These are phyloP conservation scores for Sphagnum fallax DNA, from an alignment of 228 moss, liverwort and hornwort genomes.

Conservation along the genomic window DNA sequence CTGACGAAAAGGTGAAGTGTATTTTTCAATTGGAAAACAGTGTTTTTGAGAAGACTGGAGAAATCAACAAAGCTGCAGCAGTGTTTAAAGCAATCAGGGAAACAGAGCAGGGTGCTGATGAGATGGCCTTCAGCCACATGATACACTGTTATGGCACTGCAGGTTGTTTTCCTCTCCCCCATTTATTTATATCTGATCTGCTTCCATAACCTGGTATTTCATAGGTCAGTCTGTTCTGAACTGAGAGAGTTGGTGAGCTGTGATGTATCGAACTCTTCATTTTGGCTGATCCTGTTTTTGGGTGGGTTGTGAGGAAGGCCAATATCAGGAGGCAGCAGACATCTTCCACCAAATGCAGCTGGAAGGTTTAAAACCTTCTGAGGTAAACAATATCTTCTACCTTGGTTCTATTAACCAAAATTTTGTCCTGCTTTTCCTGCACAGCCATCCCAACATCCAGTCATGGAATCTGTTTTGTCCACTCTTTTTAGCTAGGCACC, in stretches of 20 bases:
- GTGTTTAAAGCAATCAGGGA: slow-evolving; percentile 61
- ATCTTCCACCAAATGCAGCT: slow-evolving; percentile 59
- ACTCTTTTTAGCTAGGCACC: too few relatives aligned
- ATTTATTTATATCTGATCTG: not conserved
- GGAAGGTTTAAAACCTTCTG: slow-evolving; percentile 54
- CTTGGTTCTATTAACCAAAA: too few relatives aligned
- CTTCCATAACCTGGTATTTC: not conserved
- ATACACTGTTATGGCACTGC: slow-evolving; percentile 83
- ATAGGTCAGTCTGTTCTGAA: not conserved
- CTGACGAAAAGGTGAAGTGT: too few relatives aligned
- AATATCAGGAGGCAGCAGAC: slow-evolving; percentile 48
- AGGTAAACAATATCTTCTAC: slow-evolving; percentile 19
- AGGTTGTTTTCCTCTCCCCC: slow-evolving; percentile 22
- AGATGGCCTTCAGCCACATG: slow-evolving; percentile 89
- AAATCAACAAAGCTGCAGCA: slow-evolving; percentile 51
- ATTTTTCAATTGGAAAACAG: slow-evolving; percentile 16
- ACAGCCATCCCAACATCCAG: too few relatives aligned
- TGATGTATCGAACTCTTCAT: not conserved
- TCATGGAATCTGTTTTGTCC: too few relatives aligned
- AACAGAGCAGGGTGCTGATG: slow-evolving; percentile 59
- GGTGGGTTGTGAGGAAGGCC: slow-evolving; percentile 18
- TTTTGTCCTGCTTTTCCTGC: not conserved
- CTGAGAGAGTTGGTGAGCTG: not conserved
- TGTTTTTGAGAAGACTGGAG: slow-evolving; percentile 68
- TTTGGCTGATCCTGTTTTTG: not conserved